Base-by-base conservation (phyloP, 78 protist species). In the Dictyostelium intermedium region DNA sequence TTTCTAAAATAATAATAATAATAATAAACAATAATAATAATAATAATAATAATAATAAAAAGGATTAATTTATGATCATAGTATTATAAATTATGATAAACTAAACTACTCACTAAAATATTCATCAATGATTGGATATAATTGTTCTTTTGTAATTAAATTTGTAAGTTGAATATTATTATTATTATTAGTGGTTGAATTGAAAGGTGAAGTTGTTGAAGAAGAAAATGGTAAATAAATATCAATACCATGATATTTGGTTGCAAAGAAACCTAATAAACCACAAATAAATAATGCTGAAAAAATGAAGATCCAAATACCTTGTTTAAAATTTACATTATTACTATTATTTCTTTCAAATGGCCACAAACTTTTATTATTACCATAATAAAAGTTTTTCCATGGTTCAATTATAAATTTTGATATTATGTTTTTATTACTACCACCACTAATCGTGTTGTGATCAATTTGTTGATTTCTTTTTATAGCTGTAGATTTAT, bases 81-180 rank as follows among this genome's bases (percentile, higher is more conserved):
- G n/a, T n/a, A n/a, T n/a, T n/a, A 61, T 61, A 13, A 20, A 13
- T 61, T 14, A 20, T 61, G 30, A 1, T n/a, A 20, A n/a, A 5
- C 1, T 14, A 61, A 5, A 61, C 2, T 20, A 70, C 43, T 32
- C 32, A 70, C 77, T 70, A 14, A 70, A 27, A 70, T 70, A 70
- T 32, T 70, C 77, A 6, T 70, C 77, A 14, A 70, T 14, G 1
- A 70, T 13, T 70, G 37, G 41, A 30, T 14, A 13, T 27, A 70
- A 70, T 70, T 70, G 77, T 13, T 70, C 77, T 32, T 70, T 70
- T 69, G 76, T 69, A 30, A 70, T 70, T 70, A 32, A 14, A 70
- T 70, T 70, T 30, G 41, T 11, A 25, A 25, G 5, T 9, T n/a
- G 25, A 7, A 61, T n/a, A 61, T n/a, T 61, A 61, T 56, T n/a